phyloP scores from a whole-genome alignment of 345 rosid species.

The thale cress (Arabidopsis thaliana) region TAIR10.1 NC_003075.7:17209501-17210000 shows the following conservation, averaged over 20 bases:
- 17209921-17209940: neutral
- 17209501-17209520: conserved; percentile 63
- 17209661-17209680: conserved; percentile 88
- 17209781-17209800: neutral
- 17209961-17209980: conserved; percentile 34
- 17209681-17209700: conserved; percentile 85
- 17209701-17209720: conserved; percentile 68
- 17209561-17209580: conserved; percentile 36
- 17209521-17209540: conserved; percentile 82
- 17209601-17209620: conserved; percentile 27
- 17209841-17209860: conserved; percentile 35
- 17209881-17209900: conserved; percentile 1
- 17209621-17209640: neutral
- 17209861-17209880: conserved; percentile 45
- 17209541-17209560: conserved; percentile 50
- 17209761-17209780: neutral
- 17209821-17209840: conserved; percentile 45
- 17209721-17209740: conserved; percentile 49
- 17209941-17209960: neutral
- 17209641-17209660: conserved; percentile 75
- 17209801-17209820: conserved; percentile 9
- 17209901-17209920: conserved; percentile 15
- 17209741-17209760: conserved; percentile 44
- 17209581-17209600: conserved; percentile 7
- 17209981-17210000: conserved; percentile 11